Evolutionary conservation across 345 rosid genomes (phyloP).

Genomic region (Eutrema heterophyllum): DNA sequence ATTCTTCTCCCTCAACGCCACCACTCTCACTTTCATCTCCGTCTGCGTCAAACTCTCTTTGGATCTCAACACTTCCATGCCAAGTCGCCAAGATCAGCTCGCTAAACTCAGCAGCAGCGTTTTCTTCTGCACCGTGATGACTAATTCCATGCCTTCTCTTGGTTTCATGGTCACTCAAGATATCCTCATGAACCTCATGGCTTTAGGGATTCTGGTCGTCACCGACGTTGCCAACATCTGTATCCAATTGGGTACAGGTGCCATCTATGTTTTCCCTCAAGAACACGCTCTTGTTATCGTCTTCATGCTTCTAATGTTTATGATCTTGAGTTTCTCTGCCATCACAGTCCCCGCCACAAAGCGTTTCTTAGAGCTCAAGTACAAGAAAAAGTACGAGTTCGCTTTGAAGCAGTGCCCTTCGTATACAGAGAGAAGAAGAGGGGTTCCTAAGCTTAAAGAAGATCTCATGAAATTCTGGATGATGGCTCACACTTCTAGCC

Average conservation of each 20-base stretch:
- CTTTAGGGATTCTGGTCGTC: conserved; percentile 63
- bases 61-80: conserved; percentile 91
- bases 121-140: conserved; percentile 68
- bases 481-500: conserved; percentile 85
- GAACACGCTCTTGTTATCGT: conserved; percentile 61
- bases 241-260: conserved; percentile 78
- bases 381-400: conserved; percentile 48
- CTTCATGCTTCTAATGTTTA: conserved; percentile 56
- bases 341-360: conserved; percentile 51
- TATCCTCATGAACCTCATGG: conserved; percentile 48
- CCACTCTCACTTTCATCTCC: conserved; percentile 58
- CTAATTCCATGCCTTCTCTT: conserved; percentile 81
- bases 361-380: conserved; percentile 49
- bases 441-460: conserved; percentile 42
- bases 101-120: conserved; percentile 74
- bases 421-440: conserved; percentile 20
- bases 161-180: conserved; percentile 68
- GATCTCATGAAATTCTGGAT: conserved; percentile 71
- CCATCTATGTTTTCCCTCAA: conserved; percentile 49
- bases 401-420: conserved; percentile 42
- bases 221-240: conserved; percentile 61
- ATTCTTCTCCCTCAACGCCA: conserved; percentile 68
- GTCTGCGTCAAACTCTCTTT: conserved; percentile 71
- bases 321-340: conserved; percentile 56
- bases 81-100: conserved; percentile 76